Base-by-base conservation (phyloP, 805 yeast genomes). In the Nakazawaea ernobii region DNA sequence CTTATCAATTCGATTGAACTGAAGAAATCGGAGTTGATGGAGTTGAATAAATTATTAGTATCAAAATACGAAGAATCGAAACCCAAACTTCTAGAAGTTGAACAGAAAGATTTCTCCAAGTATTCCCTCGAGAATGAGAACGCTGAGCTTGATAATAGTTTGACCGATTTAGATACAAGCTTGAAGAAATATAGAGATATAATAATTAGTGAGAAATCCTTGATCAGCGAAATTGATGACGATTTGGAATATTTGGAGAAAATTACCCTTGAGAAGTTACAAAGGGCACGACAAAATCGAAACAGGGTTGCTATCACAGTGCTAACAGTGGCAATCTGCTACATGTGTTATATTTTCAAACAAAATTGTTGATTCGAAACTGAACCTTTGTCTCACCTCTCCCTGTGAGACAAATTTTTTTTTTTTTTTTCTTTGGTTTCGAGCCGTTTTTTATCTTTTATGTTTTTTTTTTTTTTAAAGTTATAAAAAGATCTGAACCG, bases 31-130 rank as follows among this genome's bases (percentile, higher is more conserved):
- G 49, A 52, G 14, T 51, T 61, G 6, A 15, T 37, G 1, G 49
- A 55, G n/a, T 50, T 73, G 30, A 40, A 62, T 10, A 55, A 56
- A 1, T 55, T 60, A 8, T 46, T 72, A 5, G 53, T 54, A 15
- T 43, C 39, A 10, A 52, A 53, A 15, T 58, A 61, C 32, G 53
- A 61, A 4, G 59, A 68, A 15, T 42, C 70, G 26, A 55, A 65
- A 29, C 49, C 50, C 2, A 57, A 61, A 35, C 45, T 71, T 27
- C 53, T 53, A 13, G 53, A 49, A 1, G 49, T 72, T 32, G 64
- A 64, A 36, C 39, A 53, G 13, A 65, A 66, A 32, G 62, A 26
- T 53, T 59, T 33, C 14, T 33, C 36, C 3, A 10, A n/a, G 3
- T 33, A 33, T 15, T n/a, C 36, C 11, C 14, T 14, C 6, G 15